Evolutionary conservation across 179 eudicot genomes (phyloP).

Genomic region (Camellia oleifera): DNA sequence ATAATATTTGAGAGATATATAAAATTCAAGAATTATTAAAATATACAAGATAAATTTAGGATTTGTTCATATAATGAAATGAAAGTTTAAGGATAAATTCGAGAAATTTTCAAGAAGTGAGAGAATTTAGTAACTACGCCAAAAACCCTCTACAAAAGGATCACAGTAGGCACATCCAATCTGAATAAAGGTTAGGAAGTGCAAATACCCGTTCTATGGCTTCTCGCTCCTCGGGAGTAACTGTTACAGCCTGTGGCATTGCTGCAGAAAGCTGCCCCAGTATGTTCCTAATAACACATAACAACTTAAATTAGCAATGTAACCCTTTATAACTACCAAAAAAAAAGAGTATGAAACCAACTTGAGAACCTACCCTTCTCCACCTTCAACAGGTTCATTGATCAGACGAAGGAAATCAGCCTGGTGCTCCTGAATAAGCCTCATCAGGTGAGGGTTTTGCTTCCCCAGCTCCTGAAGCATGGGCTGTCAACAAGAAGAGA

Average conservation of each 20-base stretch:
- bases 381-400: constrained; percentile 83
- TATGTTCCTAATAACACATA: constrained; percentile 37
- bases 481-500: constrained; percentile 45
- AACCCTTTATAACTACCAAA: not conserved
- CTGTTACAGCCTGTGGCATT: constrained; percentile 64
- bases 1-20: not conserved
- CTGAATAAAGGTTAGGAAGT: not conserved
- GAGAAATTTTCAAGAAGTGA: too few relatives aligned
- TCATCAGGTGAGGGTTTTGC: constrained; percentile 77
- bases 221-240: constrained; percentile 65
- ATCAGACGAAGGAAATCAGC: constrained; percentile 74
- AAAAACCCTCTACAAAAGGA: not conserved
- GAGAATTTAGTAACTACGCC: not conserved
- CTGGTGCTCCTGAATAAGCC: constrained; percentile 82
- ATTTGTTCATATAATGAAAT: too few relatives aligned
- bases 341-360: not conserved
- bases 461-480: constrained; percentile 94
- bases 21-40: not conserved
- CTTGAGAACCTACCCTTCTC: constrained; percentile 47
- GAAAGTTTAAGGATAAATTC: too few relatives aligned
- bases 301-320: not conserved
- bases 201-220: constrained; percentile 66
- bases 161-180: not conserved
- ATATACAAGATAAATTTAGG: too few relatives aligned
- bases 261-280: constrained; percentile 44